Conservation (phyloP, 2,329 filamentous ascomycete species). For the Colletotrichum sidae region DNA sequence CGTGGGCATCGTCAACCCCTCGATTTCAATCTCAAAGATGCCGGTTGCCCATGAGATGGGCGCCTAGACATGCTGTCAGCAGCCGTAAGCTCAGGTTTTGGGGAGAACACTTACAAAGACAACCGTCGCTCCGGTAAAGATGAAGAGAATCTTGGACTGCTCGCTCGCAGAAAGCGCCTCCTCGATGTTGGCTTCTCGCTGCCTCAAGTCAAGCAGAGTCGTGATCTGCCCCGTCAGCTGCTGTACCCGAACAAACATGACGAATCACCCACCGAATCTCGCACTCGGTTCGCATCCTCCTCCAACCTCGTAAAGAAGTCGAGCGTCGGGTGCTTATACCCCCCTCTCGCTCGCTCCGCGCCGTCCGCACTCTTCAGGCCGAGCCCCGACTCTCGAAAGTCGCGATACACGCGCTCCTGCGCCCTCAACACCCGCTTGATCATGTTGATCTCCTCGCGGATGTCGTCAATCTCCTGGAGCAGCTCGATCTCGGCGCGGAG, state of each 20-base stretch:
- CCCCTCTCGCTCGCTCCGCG: conserved; percentile 7
- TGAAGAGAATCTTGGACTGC: conserved; percentile 40
- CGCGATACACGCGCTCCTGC: conserved; percentile 37
- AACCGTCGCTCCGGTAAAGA: conserved; percentile 34
- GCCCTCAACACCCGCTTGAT: conserved; percentile 35
- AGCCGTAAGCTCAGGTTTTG: background rate
- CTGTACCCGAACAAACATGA: background rate
- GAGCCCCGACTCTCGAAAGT: conserved; percentile 27
- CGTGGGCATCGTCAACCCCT: conserved; percentile 15
- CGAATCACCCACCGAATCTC: conserved; percentile 28
- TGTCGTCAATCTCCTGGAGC: conserved; percentile 37
- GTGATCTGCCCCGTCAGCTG: conserved; percentile 34
- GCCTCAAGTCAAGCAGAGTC: conserved; percentile 35
- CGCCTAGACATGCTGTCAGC: conserved; percentile 6
- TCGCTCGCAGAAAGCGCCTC: conserved; percentile 38
- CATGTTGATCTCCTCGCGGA: conserved; percentile 38
- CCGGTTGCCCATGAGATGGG: conserved; percentile 36
- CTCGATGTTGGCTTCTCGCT: conserved; percentile 38
- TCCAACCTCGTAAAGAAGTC: conserved; percentile 38
- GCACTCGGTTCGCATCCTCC: conserved; percentile 35
- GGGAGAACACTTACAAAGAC: conserved; percentile 28
- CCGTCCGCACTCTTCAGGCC: conserved; percentile 2
- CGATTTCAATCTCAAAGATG: conserved; percentile 34
- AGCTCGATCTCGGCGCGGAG: conserved; percentile 41
- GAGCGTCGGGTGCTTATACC: conserved; percentile 35